Evolutionary conservation across 805 yeast genomes (phyloP).

Genomic region (Candida incommunis): DNA sequence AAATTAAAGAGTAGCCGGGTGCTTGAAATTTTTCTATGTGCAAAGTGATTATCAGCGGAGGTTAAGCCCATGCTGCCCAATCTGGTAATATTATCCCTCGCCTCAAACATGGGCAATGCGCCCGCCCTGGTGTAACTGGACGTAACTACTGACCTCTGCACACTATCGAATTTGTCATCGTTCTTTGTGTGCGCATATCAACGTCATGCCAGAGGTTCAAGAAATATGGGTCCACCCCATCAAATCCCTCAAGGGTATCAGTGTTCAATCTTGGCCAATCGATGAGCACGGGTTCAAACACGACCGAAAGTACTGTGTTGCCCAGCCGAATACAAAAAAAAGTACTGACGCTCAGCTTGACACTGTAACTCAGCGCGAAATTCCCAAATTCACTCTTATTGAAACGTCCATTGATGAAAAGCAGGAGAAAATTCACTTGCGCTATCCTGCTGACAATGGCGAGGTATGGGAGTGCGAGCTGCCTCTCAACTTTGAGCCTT

Average conservation of each 20-base stretch:
- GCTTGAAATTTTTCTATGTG: too few relatives aligned
- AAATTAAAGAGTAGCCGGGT: too few relatives aligned
- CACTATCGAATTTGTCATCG: background rate
- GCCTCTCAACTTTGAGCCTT: conserved; percentile 4
- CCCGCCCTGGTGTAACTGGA: too few relatives aligned
- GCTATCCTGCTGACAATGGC: conserved; percentile 8
- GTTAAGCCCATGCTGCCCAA: too few relatives aligned
- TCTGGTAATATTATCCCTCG: too few relatives aligned
- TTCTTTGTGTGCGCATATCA: background rate
- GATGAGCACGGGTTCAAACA: conserved; percentile 19
- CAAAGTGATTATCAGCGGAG: too few relatives aligned
- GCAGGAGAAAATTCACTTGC: conserved; percentile 6
- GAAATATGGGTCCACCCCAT: conserved; percentile 17
- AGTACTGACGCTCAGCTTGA: conserved; percentile 5
- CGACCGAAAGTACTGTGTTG: conserved; percentile 21
- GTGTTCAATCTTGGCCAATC: conserved; percentile 13
- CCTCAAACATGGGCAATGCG: too few relatives aligned
- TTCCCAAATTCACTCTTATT: conserved; percentile 15
- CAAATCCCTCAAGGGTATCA: conserved; percentile 20
- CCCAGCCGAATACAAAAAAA: conserved; percentile 6
- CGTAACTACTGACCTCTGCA: too few relatives aligned
- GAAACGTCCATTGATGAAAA: conserved; percentile 9
- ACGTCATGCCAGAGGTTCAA: background rate
- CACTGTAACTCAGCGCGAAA: conserved; percentile 19
- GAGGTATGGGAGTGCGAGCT: conserved; percentile 7